These are phyloP conservation scores for Rosa multiflora DNA, from an alignment of 306 rosid species.

Conservation along the genomic window DNA sequence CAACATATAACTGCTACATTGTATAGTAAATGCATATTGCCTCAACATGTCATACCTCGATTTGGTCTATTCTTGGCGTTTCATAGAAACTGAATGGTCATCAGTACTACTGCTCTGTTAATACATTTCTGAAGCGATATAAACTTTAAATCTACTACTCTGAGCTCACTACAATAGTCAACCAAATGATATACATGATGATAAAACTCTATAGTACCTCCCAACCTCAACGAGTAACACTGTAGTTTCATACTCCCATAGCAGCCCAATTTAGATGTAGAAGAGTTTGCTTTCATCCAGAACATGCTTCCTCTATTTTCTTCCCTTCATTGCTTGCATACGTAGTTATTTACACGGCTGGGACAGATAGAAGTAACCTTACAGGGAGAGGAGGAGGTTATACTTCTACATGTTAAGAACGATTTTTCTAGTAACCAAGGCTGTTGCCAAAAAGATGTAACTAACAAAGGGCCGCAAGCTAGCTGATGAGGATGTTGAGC, in stretches of 20 bases:
- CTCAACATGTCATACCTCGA: neutral
- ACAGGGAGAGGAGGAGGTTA: slow-evolving; percentile 11
- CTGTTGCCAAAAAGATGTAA: slow-evolving; percentile 41
- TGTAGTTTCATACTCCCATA: slow-evolving; percentile 1
- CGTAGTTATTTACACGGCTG: slow-evolving; percentile 34
- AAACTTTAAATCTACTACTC: neutral
- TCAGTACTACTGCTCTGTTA: neutral
- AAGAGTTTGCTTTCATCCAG: neutral
- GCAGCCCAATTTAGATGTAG: slow-evolving; percentile 5
- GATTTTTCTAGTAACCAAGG: slow-evolving; percentile 35
- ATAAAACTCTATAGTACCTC: slow-evolving; percentile 17
- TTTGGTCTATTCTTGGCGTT: neutral
- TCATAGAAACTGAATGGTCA: slow-evolving; percentile 1
- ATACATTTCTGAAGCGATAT: slow-evolving; percentile 2
- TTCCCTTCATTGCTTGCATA: slow-evolving; percentile 22
- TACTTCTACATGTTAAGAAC: slow-evolving; percentile 26
- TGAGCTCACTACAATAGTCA: neutral
- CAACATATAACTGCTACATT: neutral
- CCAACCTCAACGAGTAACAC: slow-evolving; percentile 16
- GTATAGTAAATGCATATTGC: neutral
- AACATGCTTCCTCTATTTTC: slow-evolving; percentile 23
- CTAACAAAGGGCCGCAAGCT: slow-evolving; percentile 48
- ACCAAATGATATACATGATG: slow-evolving; percentile 29
- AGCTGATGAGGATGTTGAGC: slow-evolving; percentile 45
- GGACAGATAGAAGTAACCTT: slow-evolving; percentile 1